Evolutionary conservation across 2,329 filamentous ascomycete genomes (phyloP).

Genomic region (Tolypocladium capitatum): DNA sequence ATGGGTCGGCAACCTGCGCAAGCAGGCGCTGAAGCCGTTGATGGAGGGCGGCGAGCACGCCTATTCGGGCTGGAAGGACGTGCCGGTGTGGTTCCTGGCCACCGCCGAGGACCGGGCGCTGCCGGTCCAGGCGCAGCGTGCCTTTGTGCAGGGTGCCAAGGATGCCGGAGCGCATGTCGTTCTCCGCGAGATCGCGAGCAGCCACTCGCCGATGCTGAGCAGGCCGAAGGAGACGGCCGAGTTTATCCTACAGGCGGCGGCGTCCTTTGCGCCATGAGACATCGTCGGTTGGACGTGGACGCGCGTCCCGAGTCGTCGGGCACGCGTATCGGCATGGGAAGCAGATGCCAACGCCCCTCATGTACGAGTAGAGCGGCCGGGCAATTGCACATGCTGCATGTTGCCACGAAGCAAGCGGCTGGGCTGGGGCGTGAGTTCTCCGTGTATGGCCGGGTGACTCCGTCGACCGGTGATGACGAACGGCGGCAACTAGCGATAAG

Average conservation of each 20-base stretch:
- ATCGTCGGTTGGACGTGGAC: too few relatives aligned
- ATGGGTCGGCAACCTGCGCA: constrained; percentile 26
- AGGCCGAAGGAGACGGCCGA: constrained; percentile 23
- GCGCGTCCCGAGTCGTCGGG: too few relatives aligned
- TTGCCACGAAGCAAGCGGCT: too few relatives aligned
- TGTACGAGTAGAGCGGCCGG: too few relatives aligned
- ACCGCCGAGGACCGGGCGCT: constrained; percentile 27
- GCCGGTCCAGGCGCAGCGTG: constrained; percentile 24
- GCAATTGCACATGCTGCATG: too few relatives aligned
- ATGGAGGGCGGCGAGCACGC: constrained; percentile 28
- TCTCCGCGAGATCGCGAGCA: constrained; percentile 26
- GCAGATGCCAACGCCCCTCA: too few relatives aligned
- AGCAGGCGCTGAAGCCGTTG: constrained; percentile 29
- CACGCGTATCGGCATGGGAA: too few relatives aligned
- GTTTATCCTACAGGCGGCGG: constrained; percentile 18
- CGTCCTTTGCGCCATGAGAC: too few relatives aligned
- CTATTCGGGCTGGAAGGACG: constrained; percentile 34
- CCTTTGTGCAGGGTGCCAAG: constrained; percentile 23
- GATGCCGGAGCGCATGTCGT: constrained; percentile 21
- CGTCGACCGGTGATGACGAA: too few relatives aligned
- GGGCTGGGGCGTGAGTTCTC: too few relatives aligned
- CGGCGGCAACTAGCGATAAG: too few relatives aligned
- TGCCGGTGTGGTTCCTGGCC: constrained; percentile 31
- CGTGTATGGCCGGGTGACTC: too few relatives aligned
- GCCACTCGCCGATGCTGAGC: constrained; percentile 38